Conservation (phyloP, 306 rosid species). For the Sechiopsis laciniata region DNA sequence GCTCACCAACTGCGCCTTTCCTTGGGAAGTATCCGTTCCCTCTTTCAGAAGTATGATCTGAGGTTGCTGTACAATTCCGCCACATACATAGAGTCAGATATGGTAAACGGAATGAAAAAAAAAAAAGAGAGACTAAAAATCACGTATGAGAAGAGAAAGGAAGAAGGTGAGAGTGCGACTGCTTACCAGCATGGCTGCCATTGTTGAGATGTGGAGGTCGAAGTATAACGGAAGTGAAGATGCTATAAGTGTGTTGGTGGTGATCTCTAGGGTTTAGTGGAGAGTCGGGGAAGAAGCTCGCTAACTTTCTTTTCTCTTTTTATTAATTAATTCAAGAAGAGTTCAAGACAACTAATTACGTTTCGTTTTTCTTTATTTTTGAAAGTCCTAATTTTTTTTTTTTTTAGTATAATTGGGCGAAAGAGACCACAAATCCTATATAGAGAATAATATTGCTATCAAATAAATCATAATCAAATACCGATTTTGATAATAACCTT, state of each 20-base stretch:
- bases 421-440: too few species aligned
- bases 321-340: too few species aligned
- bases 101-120: not conserved
- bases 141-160: not conserved
- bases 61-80: slow-evolving; percentile 70
- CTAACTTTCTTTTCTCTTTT: too few species aligned
- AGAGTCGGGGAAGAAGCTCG: not conserved
- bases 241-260: not conserved
- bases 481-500: too few species aligned
- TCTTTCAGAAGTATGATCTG: slow-evolving; percentile 93
- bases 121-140: not conserved
- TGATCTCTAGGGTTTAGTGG: slow-evolving; percentile 18
- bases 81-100: slow-evolving; percentile 15
- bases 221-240: slow-evolving; percentile 14
- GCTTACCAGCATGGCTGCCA: slow-evolving; percentile 84
- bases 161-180: slow-evolving; percentile 13
- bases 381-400: too few species aligned
- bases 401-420: too few species aligned
- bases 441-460: too few species aligned
- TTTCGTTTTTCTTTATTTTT: too few species aligned
- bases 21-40: slow-evolving; percentile 96
- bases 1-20: slow-evolving; percentile 86
- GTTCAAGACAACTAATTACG: too few species aligned
- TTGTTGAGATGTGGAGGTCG: slow-evolving; percentile 35
- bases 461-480: too few species aligned